Base-by-base conservation (phyloP, 495 filamentous ascomycete species). In the Gamarada debralockiae region DNA sequence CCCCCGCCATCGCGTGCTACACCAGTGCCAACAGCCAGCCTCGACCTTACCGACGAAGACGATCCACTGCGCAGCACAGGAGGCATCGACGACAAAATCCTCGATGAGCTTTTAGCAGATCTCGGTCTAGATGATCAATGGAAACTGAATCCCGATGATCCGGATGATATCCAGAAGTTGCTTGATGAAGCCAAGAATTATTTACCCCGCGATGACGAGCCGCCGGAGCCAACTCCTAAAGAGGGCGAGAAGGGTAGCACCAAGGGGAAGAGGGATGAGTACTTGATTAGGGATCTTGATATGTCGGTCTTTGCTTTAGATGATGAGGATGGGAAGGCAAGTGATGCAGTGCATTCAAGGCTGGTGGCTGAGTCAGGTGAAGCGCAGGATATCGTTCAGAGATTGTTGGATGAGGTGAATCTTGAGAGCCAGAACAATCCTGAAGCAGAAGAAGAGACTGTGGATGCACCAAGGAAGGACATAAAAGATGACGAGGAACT, bases 61-160 rank as follows among this genome's bases (percentile, higher is more conserved):
- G 59, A 65, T 45, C 61, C 61, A 3, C 17, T 63, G 8, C 40
- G 29, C 3, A 53, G 49, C 21, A 37, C 47, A 8, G 8, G 46
- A 18, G 50, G 50, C 10, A 23, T 39, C 9, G 53, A 64, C 29
- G 50, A 62, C 12, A 52, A 56, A 34, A 67, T 59, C 7, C 45
- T 72, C 2, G 69, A 72, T 40, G 69, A 72, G 40, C 59, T 72
- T 1, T 58, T 72, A 5, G 64, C 66, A 22, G 66, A 69, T 14
- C 47, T 72, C 20, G 66, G 60, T 2, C 56, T 61, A 14, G 66
- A 69, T 33, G 67, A 69, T 22, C 60, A 70, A 40, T 69, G 56
- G 56, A 52, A 21, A 1, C 21, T 67, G 10, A 57, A 65, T n/a
- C 51, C 55, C 12, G 56, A 62, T 29, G 69, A 71, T 24, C 50